Base-by-base conservation (phyloP, 2,329 filamentous ascomycete species). In the Didymosphaeria variabile region DNA sequence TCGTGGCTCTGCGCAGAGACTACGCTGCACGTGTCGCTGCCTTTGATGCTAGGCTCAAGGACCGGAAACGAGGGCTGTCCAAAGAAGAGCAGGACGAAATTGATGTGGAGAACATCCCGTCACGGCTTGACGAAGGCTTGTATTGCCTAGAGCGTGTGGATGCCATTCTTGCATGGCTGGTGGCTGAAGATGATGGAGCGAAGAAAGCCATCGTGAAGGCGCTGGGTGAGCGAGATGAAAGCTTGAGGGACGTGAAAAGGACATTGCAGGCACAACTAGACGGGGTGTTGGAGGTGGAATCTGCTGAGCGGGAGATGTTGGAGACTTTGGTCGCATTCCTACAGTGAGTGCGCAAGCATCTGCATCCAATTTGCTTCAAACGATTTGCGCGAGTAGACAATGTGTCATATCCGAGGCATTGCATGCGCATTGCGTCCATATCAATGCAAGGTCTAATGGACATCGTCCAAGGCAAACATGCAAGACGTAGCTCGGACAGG, bases 81-180 rank as follows among this genome's bases (percentile, higher is more conserved):
- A 83, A 85, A 26, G 87, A 89, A 23, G 89, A 90, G 38, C 83
- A 82, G 62, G 86, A 88, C 55, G 83, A 85, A 26, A 82, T 87
- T 72, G 88, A 87, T 17, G 85, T 89, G 52, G 91, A 92, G 69
- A 94, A 90, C 85, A 84, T 96, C 26, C 88, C 90, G 0, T 83
- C 88, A 55, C 84, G 92, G 51, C 83, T 98, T 17, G 93, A 97
- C 65, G 93, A 92, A 0, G 95, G 95, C 0, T 80, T 98, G 6
- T 97, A 92, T 76, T 90, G 87, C 29, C 79, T 97, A 58, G 93
- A 97, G 80, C 91, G 88, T 2, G 87, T 95, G 49, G 94, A 98
- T 80, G 86, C 93, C 0, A 87, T 95, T 32, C 79, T 99, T 32
- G 92, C 94, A 13, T 99, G 95, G 95, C 84, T 98, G 34, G 85